Evolutionary conservation across 148 eudicot species (phyloP), one percentile per base, ranked within the genome.

Genomic region (Heliamphora exappendiculata): DNA sequence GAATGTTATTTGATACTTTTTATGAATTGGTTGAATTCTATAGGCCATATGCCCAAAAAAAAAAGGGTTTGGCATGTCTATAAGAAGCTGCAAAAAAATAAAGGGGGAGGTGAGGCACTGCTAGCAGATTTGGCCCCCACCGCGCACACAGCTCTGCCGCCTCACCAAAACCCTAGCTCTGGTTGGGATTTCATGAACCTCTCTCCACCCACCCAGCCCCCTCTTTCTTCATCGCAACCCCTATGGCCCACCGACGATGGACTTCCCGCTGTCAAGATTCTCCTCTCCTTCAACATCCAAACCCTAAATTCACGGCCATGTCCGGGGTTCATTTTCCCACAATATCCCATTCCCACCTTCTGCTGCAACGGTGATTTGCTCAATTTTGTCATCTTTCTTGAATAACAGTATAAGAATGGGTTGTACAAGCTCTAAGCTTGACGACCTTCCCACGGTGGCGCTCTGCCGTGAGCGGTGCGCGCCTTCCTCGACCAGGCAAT

Each of bases 361-460:
- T 88, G 3, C 87, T 92, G 9, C 22, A 33, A 64, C 34, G 19
- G 28, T 60, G 9, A 2, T 24, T 17, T 37, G 1, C 9, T 49
- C 53, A 4, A 57, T 9, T 36, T 67, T 64, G 36, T 1, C 33
- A 7, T 66, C 54, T 75, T 60, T 80, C 79, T 47, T 74, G 50
- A 60, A 76, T 57, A 26, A 31, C 24, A 7, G 2, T 41, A 33
- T 22, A n/a, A 26, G 31, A 51, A 94, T 95, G 99, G 99, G 99
- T 33, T 95, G 99, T 44, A 84, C 89, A 0, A 83, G 70, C 76
- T 95, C 99, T 3, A 95, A 95, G 76, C 77, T 81, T 24, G 99
- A 95, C 51, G 99, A 95, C 67, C 76, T 86, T 0, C 97, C 96
- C 80, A 98, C 98, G 75, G 93, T 95, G 9, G 76, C 67, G 2